A percentile compares a stretch with the other conserved stretches of the same genome.
Evolutionary conservation across 1,284 basidiomycete genomes (phyloP).

Genomic region (Xanthoconium separans): DNA sequence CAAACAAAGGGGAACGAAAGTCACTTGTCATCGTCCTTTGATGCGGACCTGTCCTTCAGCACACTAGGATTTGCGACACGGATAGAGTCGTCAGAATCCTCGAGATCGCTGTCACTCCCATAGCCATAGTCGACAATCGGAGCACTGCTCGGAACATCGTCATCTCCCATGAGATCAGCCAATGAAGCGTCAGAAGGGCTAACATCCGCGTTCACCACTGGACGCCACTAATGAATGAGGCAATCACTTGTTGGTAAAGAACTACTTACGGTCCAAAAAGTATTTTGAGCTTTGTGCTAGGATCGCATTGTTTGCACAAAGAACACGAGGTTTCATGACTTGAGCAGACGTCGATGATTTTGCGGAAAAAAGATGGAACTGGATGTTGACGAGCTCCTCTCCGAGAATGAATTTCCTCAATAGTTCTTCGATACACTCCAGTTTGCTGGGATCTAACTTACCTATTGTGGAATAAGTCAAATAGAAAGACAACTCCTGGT

Average conservation of each 20-base stretch:
- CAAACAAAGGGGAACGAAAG: neutral
- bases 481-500: neutral
- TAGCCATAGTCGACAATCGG: neutral
- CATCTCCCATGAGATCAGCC: neutral
- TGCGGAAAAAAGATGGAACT: conserved; percentile 27
- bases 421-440: conserved; percentile 16
- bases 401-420: conserved; percentile 15
- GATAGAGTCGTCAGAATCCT: neutral
- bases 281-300: conserved; percentile 21
- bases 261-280: conserved; percentile 20
- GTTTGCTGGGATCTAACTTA: neutral
- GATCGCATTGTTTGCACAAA: conserved; percentile 24
- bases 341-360: conserved; percentile 8
- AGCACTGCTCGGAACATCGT: neutral
- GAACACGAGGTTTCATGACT: conserved; percentile 15
- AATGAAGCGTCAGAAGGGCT: neutral
- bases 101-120: neutral
- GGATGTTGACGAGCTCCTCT: conserved; percentile 25
- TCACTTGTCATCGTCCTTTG: neutral
- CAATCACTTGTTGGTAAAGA: neutral
- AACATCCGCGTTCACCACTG: neutral
- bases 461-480: neutral
- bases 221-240: neutral
- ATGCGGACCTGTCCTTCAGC: neutral
- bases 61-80: neutral